Evolutionary conservation across 176 grass and related monocot species (phyloP).

Genomic region (Zizania latifolia): DNA sequence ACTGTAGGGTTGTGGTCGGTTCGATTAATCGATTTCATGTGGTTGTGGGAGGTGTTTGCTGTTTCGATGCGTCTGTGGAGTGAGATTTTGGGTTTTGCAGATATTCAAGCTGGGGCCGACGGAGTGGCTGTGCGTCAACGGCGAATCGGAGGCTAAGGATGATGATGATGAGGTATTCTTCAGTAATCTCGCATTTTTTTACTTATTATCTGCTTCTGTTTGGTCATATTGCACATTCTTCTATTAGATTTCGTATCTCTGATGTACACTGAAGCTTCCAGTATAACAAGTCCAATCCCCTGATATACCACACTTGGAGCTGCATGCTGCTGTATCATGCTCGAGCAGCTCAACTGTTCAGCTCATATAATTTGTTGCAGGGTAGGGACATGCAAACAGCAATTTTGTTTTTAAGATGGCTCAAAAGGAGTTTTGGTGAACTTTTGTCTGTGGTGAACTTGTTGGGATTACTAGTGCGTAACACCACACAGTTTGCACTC

Average conservation of each 20-base stretch:
- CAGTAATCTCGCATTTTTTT: neutral
- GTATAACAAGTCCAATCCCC: neutral
- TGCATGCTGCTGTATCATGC: neutral
- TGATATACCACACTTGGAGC: neutral
- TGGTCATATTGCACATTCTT: neutral
- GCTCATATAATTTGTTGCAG: neutral
- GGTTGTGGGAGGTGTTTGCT: neutral
- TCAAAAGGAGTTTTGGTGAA: neutral
- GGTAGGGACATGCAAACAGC: neutral
- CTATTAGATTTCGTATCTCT: neutral
- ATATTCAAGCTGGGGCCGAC: slow-evolving; percentile 55
- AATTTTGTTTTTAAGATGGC: neutral
- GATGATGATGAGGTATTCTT: slow-evolving; percentile 57
- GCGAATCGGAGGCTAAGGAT: slow-evolving; percentile 44
- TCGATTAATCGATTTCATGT: neutral
- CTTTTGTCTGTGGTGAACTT: neutral
- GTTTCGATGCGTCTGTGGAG: neutral
- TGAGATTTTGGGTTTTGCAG: slow-evolving; percentile 39
- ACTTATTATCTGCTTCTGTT: neutral
- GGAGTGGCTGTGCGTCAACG: slow-evolving; percentile 69
- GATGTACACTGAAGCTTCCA: neutral
- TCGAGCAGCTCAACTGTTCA: neutral
- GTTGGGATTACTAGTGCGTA: neutral
- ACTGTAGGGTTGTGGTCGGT: neutral
- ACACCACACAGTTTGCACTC: neutral